Percentiles rank a stretch among this genome's conserved stretches.
Conservation (phyloP, 2,329 filamentous ascomycete species). For the Hymenoscyphus linearis region DNA sequence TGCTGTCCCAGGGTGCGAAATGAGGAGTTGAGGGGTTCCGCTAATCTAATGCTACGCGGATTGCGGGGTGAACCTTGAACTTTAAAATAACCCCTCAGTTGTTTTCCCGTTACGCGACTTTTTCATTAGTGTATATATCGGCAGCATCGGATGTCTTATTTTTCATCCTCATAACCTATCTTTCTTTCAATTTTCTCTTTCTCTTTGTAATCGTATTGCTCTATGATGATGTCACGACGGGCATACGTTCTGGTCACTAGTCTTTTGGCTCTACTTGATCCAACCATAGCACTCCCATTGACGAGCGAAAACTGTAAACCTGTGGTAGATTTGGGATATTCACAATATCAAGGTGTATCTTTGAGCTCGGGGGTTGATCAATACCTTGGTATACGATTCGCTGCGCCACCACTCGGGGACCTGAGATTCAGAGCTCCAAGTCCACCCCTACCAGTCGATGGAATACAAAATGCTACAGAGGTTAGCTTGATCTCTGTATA, state of each 20-base stretch:
- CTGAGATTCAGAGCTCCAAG: conserved; percentile 63
- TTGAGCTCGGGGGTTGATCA: conserved; percentile 53
- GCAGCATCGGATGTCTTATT: not conserved
- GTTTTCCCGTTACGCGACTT: not conserved
- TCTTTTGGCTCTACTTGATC: not conserved
- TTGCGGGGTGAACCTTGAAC: not conserved
- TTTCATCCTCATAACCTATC: not conserved
- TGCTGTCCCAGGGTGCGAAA: not conserved
- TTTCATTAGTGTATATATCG: not conserved
- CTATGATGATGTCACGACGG: not conserved
- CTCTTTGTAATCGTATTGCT: not conserved
- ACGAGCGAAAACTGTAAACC: not conserved
- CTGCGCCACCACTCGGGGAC: conserved; percentile 58
- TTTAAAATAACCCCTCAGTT: not conserved
- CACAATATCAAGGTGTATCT: conserved; percentile 54
- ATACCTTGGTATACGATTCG: conserved; percentile 71
- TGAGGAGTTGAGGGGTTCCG: not conserved
- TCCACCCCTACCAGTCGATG: conserved; percentile 7
- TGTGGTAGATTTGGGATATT: conserved; percentile 60
- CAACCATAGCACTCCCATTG: not conserved
- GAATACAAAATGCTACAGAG: conserved; percentile 19
- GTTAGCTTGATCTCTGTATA: conserved; percentile 1
- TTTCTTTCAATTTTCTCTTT: not conserved
- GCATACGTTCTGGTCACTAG: not conserved
- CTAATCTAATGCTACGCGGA: not conserved